Evolutionary conservation across 352 stramenopile genomes (phyloP), one percentile per base, ranked within the genome.

Genomic region (Hyaloperonospora brassicae): DNA sequence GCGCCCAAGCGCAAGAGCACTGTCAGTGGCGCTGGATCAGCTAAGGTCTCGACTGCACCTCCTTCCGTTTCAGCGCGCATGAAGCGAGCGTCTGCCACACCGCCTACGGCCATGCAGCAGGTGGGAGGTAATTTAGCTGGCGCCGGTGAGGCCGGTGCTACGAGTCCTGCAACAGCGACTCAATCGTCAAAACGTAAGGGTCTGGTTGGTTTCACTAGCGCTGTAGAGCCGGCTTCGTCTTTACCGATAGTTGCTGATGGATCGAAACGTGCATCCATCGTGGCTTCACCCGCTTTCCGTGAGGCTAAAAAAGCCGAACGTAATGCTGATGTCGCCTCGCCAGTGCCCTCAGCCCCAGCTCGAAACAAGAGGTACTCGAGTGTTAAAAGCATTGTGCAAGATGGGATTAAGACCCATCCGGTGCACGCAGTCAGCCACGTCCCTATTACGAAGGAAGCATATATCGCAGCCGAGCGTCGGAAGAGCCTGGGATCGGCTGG

Each of bases 371-470:
- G 57, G 39, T 81, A 80, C 36, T 61, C 64, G 1, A 76, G 68
- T 30, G 62, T 86, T n/a, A 68, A 79, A 42, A 83, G 68, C 51
- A 86, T 81, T 22, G 70, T 83, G 9, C 55, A 66, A 13, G 55
- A 64, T 46, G 51, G 51, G 4, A 59, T 73, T 11, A 41, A 62
- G 23, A 56, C 61, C n/a, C 53, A 53, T 21, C 52, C 40, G 17
- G 64, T 40, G 17, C 57, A 56, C 17, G 24, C 46, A 21, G 48
- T 47, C 23, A 40, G 44, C 1, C 58, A 66, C 36, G 70, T 70
- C 17, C 62, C 49, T n/a, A 73, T 73, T 14, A 73, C 63, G 6
- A 73, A 72, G 31, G 60, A 72, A 22, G 58, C 73, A 2, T 64
- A 63, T 38, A 72, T 71, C 17, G 66, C 57, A 45, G 64, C 64